Conservation (phyloP, 2,329 filamentous ascomycete genomes). For the Colletotrichum tropicale region DNA sequence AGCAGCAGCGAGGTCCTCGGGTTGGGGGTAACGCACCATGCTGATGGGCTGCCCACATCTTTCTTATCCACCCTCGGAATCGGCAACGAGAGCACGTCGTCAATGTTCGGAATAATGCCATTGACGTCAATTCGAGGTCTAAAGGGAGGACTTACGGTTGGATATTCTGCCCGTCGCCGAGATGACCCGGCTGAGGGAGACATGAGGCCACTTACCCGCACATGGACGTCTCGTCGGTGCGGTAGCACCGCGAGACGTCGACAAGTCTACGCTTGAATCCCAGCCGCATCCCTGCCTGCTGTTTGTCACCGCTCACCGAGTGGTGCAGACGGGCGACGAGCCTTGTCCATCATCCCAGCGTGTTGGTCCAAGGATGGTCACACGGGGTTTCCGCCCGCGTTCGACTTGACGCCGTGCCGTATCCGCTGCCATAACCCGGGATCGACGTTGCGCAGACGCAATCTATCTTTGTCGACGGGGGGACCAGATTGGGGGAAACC, state of each 20-base stretch:
- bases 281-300: neutral
- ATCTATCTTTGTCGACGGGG: neutral
- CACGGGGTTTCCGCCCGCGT: neutral
- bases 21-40: neutral
- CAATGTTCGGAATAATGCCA: neutral
- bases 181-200: neutral
- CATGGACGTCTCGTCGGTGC: neutral
- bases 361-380: slow-evolving; percentile 6
- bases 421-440: neutral
- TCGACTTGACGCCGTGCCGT: neutral
- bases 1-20: neutral
- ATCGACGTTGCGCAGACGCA: neutral
- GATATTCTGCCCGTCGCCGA: neutral
- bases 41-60: neutral
- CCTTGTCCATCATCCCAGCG: neutral
- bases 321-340: neutral
- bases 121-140: neutral
- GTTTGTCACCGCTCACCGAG: neutral
- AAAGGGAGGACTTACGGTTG: neutral
- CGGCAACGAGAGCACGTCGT: neutral
- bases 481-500: neutral
- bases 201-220: neutral
- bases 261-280: neutral
- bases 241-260: neutral
- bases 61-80: neutral